Base-by-base conservation (phyloP, 208 protist species). In the Crithidia acanthocephali region DNA sequence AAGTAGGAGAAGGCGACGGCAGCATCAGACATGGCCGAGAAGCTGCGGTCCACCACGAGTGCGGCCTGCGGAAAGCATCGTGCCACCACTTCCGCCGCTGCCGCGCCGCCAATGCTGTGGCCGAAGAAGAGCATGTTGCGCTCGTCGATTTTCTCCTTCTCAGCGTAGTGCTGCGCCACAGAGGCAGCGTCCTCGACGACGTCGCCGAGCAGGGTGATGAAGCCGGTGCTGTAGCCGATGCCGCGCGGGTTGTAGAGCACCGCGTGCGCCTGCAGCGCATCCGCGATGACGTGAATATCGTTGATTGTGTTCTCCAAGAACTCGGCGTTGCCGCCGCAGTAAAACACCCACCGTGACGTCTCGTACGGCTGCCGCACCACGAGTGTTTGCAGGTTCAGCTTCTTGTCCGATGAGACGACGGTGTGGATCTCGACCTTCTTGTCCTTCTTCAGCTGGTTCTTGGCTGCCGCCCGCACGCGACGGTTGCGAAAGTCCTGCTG, bases 241-340 rank as follows among this genome's bases (percentile, higher is more conserved):
- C 91, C 91, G 10, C 88, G 82, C 0, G 85, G 79, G 62, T 96
- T 96, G 69, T 79, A 88, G n/a, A 96, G 69, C 20, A 96, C 69
- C n/a, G 79, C 72, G 67, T 93, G 88, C 6, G 80, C 87, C n/a
- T 77, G 27, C 6, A 96, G 48, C 8, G 76, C 37, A 16, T 87
- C 72, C 0, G 50, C 79, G 44, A 87, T 50, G 28, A 65, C 35
- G 37, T 65, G 62, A 15, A 85, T 66, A 5, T 87, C 79, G 13
- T 48, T 68, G 22, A 81, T 40, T 15, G 56, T 83, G 57, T 82
- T 74, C 67, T 96, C 87, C 56, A 93, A 68, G 25, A 94, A 79
- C 74, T 96, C 87, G 0, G 80, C 86, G 65, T 96, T 96, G 25
- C 91, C 91, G 18, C 89, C 87, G 61, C 89, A 76, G 76, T 96